A percentile compares a stretch with the other conserved stretches of the same genome.
Conservation (phyloP, 192 early-diverging fungal species). For the Coemansia sp. region DNA sequence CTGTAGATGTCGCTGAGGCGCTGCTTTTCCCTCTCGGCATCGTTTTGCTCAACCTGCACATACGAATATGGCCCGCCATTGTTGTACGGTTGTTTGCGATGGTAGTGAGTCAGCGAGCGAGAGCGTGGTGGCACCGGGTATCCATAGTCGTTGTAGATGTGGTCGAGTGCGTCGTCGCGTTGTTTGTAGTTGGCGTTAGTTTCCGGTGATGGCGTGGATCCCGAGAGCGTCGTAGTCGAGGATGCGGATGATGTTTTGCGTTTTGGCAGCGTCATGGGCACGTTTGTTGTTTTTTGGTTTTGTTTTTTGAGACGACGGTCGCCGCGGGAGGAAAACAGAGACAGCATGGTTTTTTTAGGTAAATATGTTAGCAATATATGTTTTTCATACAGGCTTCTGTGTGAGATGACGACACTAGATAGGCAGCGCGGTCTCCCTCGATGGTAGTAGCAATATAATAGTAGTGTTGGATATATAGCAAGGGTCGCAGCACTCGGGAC, state of each 20-base stretch:
- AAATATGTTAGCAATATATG: neutral
- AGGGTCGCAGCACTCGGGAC: neutral
- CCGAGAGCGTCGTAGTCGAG: conserved; percentile 4
- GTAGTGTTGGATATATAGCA: neutral
- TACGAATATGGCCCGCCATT: conserved; percentile 7
- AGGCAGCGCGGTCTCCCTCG: neutral
- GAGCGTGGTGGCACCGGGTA: conserved; percentile 38
- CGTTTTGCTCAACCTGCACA: conserved; percentile 34
- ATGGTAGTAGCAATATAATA: neutral
- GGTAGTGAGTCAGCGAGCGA: conserved; percentile 29
- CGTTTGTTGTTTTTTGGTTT: conserved; percentile 13
- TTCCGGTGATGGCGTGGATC: neutral
- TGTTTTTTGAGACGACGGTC: conserved; percentile 25
- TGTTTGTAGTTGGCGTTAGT: neutral
- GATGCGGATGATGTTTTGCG: conserved; percentile 20
- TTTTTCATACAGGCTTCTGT: neutral
- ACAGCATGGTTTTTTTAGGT: conserved; percentile 28
- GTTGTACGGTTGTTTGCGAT: conserved; percentile 11
- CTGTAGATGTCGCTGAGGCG: conserved; percentile 31
- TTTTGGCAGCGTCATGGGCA: conserved; percentile 6
- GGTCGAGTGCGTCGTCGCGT: neutral
- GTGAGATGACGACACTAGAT: neutral
- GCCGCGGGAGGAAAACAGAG: conserved; percentile 40
- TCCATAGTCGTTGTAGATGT: conserved; percentile 11
- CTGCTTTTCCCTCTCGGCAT: conserved; percentile 32